phyloP scores from a whole-genome alignment of 2,329 filamentous ascomycete species.

The Elsinoe arachidis region DNA sequence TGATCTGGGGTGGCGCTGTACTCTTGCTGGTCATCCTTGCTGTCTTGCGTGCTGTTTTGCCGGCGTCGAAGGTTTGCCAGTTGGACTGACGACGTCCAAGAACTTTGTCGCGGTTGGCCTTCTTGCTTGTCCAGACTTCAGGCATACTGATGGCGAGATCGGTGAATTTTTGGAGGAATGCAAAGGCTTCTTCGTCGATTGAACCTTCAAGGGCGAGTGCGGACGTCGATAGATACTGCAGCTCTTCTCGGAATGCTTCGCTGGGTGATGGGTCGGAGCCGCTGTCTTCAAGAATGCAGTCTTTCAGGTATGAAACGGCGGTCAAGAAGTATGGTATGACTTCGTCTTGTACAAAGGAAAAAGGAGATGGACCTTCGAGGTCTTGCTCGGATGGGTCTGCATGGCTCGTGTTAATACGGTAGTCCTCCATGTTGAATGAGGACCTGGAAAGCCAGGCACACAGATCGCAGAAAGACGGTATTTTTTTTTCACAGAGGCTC shows the following conservation, averaged over 20 bases:
- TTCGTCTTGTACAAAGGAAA: background rate
- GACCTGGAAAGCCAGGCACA: background rate
- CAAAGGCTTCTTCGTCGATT: background rate
- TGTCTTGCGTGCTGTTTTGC: no score
- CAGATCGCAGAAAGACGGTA: background rate
- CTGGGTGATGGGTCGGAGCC: slow-evolving; percentile 56
- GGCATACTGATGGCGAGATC: background rate
- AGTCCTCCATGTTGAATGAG: background rate
- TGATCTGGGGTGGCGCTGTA: no score
- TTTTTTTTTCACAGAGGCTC: background rate
- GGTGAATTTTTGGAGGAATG: background rate
- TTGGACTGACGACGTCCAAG: no score
- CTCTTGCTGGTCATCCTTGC: no score
- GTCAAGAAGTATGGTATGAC: background rate
- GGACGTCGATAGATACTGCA: slow-evolving; percentile 20
- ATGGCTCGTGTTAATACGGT: background rate
- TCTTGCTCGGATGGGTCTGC: background rate
- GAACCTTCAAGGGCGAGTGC: background rate
- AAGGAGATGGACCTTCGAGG: background rate
- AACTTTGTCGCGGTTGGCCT: no score
- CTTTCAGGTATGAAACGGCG: slow-evolving; percentile 47
- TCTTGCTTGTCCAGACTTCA: no score
- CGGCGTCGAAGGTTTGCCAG: no score
- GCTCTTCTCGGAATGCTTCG: slow-evolving; percentile 39
- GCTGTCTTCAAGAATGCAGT: slow-evolving; percentile 69